Conservation (phyloP, 2,329 filamentous ascomycete species). For the Diaporthe ilicicola region DNA sequence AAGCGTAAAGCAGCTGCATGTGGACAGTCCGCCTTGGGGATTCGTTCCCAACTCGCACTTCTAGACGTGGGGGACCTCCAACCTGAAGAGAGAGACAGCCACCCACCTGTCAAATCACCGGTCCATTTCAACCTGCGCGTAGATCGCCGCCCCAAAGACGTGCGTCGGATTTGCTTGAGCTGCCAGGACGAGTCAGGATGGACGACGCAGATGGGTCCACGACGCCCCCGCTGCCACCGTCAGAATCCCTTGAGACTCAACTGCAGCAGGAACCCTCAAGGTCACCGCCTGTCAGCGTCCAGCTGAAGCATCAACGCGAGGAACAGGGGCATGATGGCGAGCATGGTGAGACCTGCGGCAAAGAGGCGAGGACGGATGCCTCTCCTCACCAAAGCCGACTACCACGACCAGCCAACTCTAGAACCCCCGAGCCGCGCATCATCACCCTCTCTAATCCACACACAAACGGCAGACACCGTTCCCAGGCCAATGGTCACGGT, state of each 20-base stretch:
- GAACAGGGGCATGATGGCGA: background rate
- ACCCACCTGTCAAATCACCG: background rate
- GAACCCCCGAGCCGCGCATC: constrained; percentile 30
- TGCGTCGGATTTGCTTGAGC: background rate
- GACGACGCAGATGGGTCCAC: constrained; percentile 29
- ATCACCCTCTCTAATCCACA: constrained; percentile 26
- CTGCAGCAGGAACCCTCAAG: background rate
- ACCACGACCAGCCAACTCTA: constrained; percentile 26
- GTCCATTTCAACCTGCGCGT: background rate
- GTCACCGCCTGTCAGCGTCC: background rate
- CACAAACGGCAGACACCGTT: constrained; percentile 44
- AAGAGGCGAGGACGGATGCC: constrained; percentile 26
- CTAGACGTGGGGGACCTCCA: background rate
- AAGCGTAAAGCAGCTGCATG: background rate
- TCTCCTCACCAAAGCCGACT: constrained; percentile 35
- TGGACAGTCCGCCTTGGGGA: background rate
- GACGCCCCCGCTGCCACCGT: constrained; percentile 31
- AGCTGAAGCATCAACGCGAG: background rate
- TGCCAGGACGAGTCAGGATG: constrained; percentile 11
- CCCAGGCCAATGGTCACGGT: constrained; percentile 42
- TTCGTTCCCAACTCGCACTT: background rate
- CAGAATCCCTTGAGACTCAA: constrained; percentile 17
- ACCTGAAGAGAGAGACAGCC: background rate
- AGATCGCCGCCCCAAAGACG: background rate
- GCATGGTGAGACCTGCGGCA: background rate